Evolutionary conservation across 768 basidiomycete genomes (phyloP), one percentile per base, ranked within the genome.

Genomic region (Pisolithus tinctorius): DNA sequence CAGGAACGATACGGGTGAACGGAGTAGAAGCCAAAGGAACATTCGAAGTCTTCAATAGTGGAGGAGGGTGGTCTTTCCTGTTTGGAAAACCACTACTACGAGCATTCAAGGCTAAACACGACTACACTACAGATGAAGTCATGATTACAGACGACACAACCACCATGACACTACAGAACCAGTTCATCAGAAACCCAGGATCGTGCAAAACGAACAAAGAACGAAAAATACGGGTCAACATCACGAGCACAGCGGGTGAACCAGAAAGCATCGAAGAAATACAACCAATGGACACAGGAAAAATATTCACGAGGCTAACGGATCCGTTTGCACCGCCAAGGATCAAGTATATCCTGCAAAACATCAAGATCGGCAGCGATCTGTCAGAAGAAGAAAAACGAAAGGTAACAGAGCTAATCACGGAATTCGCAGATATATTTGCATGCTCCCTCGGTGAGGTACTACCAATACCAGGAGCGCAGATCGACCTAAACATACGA

Each of bases 381-480:
- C 47, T 76, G 0, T 37, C 43, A 2, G 55, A 60, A 0, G 30
- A 48, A 0, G 55, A 53, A 4, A 53, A 74, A 45, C 50, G 56
- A 3, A n/a, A 14, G 3, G 69, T 74, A 0, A 17, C 34, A 0
- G 49, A 42, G 0, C 49, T 74, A 1, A 27, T 76, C 0, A 34
- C 6, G 0, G 48, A 66, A 40, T 73, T 62, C 47, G 71, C 74
- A 0, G 72, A 76, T 50, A 57, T 65, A 26, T 77, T 74, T 47
- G 71, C 72, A 1, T 58, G 75, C 3, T 62, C 69, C 0, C 51
- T 76, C 9, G 63, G 64, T 26, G 72, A 78, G 49, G 74, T 77
- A 3, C 34, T 39, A 0, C 54, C 57, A 1, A 66, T 75, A 0
- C 42, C 41, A 0, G 41, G 41, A 2, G 26, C 36, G 6, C 4